Evolutionary conservation across 805 yeast genomes (phyloP).

Genomic region (Starmerella sirachaensis): DNA sequence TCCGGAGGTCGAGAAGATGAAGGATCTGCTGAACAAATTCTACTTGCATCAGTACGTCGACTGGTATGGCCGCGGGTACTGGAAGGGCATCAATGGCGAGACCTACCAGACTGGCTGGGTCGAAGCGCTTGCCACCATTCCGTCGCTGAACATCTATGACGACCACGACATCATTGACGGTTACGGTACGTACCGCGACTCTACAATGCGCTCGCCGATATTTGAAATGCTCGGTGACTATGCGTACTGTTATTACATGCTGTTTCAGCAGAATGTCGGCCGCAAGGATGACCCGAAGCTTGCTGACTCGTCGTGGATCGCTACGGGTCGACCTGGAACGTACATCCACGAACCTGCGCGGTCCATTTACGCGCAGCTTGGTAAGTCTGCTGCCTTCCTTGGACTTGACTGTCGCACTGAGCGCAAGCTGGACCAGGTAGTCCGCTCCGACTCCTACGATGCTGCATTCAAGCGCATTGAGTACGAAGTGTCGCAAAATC

Average conservation of each 20-base stretch:
- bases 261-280: slow-evolving; percentile 77
- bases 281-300: slow-evolving; percentile 32
- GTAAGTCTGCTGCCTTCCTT: slow-evolving; percentile 54
- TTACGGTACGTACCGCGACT: slow-evolving; percentile 73
- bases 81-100: slow-evolving; percentile 58
- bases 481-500: slow-evolving; percentile 41
- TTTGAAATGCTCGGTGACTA: slow-evolving; percentile 61
- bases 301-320: slow-evolving; percentile 50
- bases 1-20: slow-evolving; percentile 38
- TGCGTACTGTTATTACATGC: slow-evolving; percentile 77
- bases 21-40: slow-evolving; percentile 45
- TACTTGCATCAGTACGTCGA: slow-evolving; percentile 62
- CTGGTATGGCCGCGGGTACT: slow-evolving; percentile 87
- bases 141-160: slow-evolving; percentile 75
- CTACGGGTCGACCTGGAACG: slow-evolving; percentile 49
- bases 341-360: slow-evolving; percentile 56
- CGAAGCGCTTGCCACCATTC: slow-evolving; percentile 67
- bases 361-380: slow-evolving; percentile 61
- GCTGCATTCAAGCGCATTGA: slow-evolving; percentile 47
- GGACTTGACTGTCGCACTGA: slow-evolving; percentile 94
- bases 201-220: slow-evolving; percentile 59
- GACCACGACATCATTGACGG: slow-evolving; percentile 98
- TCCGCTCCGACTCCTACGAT: slow-evolving; percentile 45
- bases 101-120: slow-evolving; percentile 62
- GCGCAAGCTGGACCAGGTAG: slow-evolving; percentile 50